phyloP scores from a whole-genome alignment of 1,284 basidiomycete species.

The Marasmius sp. region DNA sequence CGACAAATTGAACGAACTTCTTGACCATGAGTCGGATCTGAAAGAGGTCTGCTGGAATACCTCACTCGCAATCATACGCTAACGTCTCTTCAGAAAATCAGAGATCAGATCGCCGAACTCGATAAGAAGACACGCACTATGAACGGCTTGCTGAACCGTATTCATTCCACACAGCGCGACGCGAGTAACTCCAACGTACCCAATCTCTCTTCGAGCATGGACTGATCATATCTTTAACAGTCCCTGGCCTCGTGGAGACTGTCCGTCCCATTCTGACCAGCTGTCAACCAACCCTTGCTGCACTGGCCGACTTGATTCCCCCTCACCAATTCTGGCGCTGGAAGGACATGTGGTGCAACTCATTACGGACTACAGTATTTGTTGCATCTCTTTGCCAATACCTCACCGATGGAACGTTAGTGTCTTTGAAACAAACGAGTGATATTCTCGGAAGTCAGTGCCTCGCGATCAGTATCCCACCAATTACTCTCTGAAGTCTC shows the following conservation, averaged over 20 bases:
- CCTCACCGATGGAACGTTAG: conserved; percentile 57
- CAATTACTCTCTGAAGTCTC: conserved; percentile 6
- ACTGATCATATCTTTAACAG: conserved; percentile 31
- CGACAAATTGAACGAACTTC: conserved; percentile 48
- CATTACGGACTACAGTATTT: conserved; percentile 65
- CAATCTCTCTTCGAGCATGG: background rate
- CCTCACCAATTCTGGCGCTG: conserved; percentile 79
- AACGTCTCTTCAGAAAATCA: conserved; percentile 59
- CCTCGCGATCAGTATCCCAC: conserved; percentile 5
- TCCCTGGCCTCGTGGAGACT: conserved; percentile 56
- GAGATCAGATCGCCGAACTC: conserved; percentile 67
- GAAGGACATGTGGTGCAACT: conserved; percentile 77
- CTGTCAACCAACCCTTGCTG: conserved; percentile 51
- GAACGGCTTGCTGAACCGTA: conserved; percentile 66
- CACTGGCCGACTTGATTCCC: conserved; percentile 58
- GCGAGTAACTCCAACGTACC: conserved; percentile 44
- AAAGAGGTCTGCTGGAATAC: conserved; percentile 43
- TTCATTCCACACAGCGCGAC: conserved; percentile 69
- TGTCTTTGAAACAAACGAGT: conserved; percentile 54
- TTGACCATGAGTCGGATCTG: conserved; percentile 52
- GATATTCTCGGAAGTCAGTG: conserved; percentile 67
- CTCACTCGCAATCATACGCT: background rate
- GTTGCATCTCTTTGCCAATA: conserved; percentile 67
- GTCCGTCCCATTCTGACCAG: conserved; percentile 54
- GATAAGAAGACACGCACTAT: conserved; percentile 72